Evolutionary conservation across 106 monocot species (phyloP), one percentile per base, ranked within the genome.

Genomic region (Gastrodia elata): DNA sequence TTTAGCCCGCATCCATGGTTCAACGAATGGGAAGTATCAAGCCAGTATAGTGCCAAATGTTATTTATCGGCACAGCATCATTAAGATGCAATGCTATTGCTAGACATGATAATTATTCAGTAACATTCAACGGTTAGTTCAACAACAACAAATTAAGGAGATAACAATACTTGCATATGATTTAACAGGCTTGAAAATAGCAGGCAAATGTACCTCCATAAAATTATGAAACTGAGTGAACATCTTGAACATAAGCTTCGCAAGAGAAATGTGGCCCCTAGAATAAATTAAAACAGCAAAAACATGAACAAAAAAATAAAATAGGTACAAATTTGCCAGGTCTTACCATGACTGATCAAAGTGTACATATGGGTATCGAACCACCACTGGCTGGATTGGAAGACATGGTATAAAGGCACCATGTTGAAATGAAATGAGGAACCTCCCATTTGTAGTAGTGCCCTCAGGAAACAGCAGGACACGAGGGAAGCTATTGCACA

Each of bases 151-250:
- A 64, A 64, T 64, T 55, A 55, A 55, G 55, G 61, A 32, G 20
- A 61, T 61, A 32, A 27, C 28, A 32, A 8, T 32, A 30, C 30
- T 55, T 55, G 55, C 28, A 33, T 11, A 35, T 37, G 6, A 35
- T 10, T 69, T 0, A 41, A 26, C 9, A 39, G 40, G 26, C 4
- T 41, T 37, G 6, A 41, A 72, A 32, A 48, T 20, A 44, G 26
- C 8, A 72, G 15, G 15, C 38, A 32, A 8, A 33, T 49, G 22
- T 87, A 94, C 94, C 94, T 94, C 88, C 94, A 94, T 92, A 70
- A 90, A 97, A 81, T 97, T 97, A 75, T 97, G 96, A 77, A 97
- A 90, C 71, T 97, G 96, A 65, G 87, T 82, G 84, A 97, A 93
- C 96, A 97, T 97, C 82, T 82, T 97, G 72, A 92, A 86, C 92